Percentiles rank a stretch among this genome's conserved stretches.
Conservation (phyloP, 2,329 filamentous ascomycete genomes). For the Nectriaceae sp. region DNA sequence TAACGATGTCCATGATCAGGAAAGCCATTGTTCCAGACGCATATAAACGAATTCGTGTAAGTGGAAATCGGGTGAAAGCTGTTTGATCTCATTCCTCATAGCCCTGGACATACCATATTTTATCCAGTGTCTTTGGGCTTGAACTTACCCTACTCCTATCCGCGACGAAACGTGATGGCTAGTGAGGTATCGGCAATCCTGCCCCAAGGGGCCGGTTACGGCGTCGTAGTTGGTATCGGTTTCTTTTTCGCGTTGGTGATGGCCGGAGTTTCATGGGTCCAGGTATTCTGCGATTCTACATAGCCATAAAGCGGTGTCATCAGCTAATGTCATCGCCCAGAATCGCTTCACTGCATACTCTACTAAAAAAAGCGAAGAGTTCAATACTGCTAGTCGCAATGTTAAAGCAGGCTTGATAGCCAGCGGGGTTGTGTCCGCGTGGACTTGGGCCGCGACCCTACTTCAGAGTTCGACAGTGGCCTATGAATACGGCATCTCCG, state of each 20-base stretch:
- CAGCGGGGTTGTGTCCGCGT: not conserved
- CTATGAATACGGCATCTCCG: not conserved
- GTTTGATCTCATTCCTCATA: too few relatives aligned
- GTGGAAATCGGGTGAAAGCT: too few relatives aligned
- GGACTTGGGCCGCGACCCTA: not conserved
- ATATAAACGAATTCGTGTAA: too few relatives aligned
- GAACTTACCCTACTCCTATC: too few relatives aligned
- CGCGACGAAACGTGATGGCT: too few relatives aligned
- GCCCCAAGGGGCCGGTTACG: not conserved
- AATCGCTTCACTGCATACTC: not conserved
- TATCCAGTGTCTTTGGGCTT: too few relatives aligned
- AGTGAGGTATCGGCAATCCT: too few relatives aligned
- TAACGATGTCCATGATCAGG: too few relatives aligned
- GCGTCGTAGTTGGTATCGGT: not conserved
- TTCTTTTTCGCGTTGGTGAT: not conserved
- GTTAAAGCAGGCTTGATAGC: not conserved
- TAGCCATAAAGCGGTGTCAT: not conserved
- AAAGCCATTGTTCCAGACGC: too few relatives aligned
- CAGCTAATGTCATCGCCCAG: not conserved
- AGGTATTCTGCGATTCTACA: not conserved
- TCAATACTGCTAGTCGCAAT: not conserved
- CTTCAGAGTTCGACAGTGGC: not conserved
- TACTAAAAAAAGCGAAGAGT: not conserved
- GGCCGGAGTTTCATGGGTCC: not conserved
- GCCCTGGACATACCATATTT: too few relatives aligned